Evolutionary conservation across 257 asterid species (phyloP), one percentile per base, ranked within the genome.

Genomic region (Gynochthodes officinalis): DNA sequence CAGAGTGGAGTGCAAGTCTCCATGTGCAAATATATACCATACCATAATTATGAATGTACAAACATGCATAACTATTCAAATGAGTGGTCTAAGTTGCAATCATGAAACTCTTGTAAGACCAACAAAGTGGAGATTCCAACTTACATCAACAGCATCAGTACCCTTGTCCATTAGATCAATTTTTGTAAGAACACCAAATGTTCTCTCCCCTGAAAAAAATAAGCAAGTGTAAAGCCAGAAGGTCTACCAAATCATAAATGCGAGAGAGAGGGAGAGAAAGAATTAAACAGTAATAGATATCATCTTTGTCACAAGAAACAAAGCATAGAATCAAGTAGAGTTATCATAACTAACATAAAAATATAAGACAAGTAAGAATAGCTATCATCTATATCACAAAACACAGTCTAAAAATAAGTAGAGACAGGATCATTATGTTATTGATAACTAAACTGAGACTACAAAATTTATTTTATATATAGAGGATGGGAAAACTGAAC

Each of bases 121-220:
- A 49, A 54, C 55, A 73, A 57, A 67, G 61, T 67, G 60, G 57
- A 68, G 39, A 68, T 61, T 54, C 66, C 61, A 75, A 85, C 91
- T 87, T 85, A 89, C 97, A 37, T 91, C 96, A 43, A 81, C 97
- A 67, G 97, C 97, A 89, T 91, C 96, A n/a, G 97, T 91, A 72
- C 97, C 97, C 95, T 91, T 86, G 91, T 91, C 97, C 97, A 91
- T 91, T 42, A 91, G 97, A 85, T 91, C 97, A 64, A 91, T 87
- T 88, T 91, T 91, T 32, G 96, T 91, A 37, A 91, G 74, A 50
- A 91, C 97, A 50, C 97, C 97, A 81, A 91, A 91, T 40, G 97
- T 91, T 76, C 97, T 91, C 81, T 91, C 97, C 66, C 97, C 97
- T 91, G 88, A 70, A 80, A 83, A 77, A 67, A 53, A 53, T 64